phyloP scores from a whole-genome alignment of 176 grass and related monocot genomes.

The Oryza meridionalis region DNA sequence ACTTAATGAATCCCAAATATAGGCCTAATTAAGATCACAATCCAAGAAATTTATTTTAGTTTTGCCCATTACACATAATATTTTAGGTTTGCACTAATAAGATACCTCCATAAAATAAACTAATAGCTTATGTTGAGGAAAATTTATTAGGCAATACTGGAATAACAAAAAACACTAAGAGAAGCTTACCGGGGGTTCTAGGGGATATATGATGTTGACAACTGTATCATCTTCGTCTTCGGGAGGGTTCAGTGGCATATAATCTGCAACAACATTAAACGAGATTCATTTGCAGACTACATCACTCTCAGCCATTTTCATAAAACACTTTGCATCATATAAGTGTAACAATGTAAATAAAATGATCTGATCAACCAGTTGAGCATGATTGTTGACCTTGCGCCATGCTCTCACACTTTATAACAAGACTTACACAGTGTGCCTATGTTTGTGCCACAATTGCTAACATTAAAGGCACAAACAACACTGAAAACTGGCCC shows the following conservation, averaged over 20 bases:
- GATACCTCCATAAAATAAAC: not conserved
- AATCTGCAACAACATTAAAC: conserved; percentile 59
- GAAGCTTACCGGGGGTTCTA: conserved; percentile 73
- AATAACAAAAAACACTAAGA: conserved; percentile 20
- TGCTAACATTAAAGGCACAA: not conserved
- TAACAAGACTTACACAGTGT: not conserved
- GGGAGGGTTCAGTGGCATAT: conserved; percentile 70
- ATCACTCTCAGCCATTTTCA: not conserved
- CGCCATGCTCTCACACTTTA: not conserved
- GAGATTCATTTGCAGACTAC: not conserved
- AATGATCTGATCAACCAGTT: conserved; percentile 3
- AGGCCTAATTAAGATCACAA: not conserved
- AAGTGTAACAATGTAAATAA: conserved; percentile 15
- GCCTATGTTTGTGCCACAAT: not conserved
- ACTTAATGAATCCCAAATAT: not conserved
- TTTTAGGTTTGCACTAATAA: conserved; percentile 1
- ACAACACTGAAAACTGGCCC: not conserved
- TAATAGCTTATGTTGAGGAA: not conserved
- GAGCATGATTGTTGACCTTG: not conserved
- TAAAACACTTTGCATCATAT: conserved; percentile 10
- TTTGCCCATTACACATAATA: not conserved
- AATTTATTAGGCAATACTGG: conserved; percentile 15
- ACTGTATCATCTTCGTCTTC: conserved; percentile 84
- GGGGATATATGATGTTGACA: conserved; percentile 84
- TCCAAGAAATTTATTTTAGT: conserved; percentile 1